Conservation (phyloP, 176 grass and related monocot genomes). For the Avena insularis region DNA sequence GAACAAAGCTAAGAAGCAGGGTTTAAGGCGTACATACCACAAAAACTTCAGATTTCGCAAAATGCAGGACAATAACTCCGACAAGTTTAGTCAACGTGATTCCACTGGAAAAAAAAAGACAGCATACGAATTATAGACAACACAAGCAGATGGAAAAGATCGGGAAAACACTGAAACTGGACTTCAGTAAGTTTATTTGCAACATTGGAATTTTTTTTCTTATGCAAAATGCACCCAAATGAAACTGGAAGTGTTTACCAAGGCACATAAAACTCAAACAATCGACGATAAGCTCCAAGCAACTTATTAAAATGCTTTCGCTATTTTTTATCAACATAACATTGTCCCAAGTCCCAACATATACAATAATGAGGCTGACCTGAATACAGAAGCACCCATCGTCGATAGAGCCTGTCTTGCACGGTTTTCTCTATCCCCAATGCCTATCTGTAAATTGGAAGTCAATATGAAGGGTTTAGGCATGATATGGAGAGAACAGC, state of each 20-base stretch:
- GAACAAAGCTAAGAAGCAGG: constrained; percentile 21
- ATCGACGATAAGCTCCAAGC: neutral
- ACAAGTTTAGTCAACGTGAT: constrained; percentile 98
- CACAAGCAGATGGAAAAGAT: constrained; percentile 22
- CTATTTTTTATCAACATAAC: constrained; percentile 2
- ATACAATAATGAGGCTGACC: constrained; percentile 54
- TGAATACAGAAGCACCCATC: constrained; percentile 96
- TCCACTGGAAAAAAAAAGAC: constrained; percentile 71
- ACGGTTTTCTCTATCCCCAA: constrained; percentile 73
- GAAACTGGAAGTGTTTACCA: neutral
- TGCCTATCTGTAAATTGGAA: constrained; percentile 62
- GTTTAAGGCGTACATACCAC: constrained; percentile 65
- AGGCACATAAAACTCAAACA: constrained; percentile 1
- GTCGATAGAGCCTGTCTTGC: constrained; percentile 79
- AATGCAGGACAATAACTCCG: constrained; percentile 90
- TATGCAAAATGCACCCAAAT: constrained; percentile 34
- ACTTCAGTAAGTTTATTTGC: constrained; percentile 6
- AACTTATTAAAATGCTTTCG: constrained; percentile 29
- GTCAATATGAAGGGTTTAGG: constrained; percentile 29
- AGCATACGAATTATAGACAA: constrained; percentile 16
- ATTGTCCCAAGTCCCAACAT: constrained; percentile 24
- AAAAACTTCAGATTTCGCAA: constrained; percentile 97
- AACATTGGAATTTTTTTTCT: neutral
- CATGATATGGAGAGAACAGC: constrained; percentile 16
- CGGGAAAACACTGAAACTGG: neutral